Base-by-base conservation (phyloP, 2,329 filamentous ascomycete species). In the Fusarium heterosporum region DNA sequence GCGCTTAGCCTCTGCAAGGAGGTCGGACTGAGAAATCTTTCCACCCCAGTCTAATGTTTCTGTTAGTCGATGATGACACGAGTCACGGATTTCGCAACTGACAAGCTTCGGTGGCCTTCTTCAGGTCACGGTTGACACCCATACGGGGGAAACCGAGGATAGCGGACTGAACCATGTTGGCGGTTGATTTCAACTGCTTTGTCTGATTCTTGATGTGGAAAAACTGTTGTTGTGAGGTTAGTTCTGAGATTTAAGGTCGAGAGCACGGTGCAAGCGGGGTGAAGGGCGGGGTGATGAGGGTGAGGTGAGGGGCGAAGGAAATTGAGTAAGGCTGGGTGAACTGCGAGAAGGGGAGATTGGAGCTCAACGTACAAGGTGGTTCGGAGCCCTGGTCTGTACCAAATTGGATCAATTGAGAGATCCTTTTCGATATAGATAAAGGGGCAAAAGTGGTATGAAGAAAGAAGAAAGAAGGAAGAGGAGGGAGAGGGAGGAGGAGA, bases 111-210 rank as follows among this genome's bases (percentile, higher is more conserved):
- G 94, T 99, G 79, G 96, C 96, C 90, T 99, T 99, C 91, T 99
- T 99, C 81, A 99, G 90, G 88, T 99, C 96, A 90, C 96, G 93
- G 84, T 96, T 92, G 77, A 88, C 92, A 84, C 96, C 96, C 93
- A 98, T 97, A 80, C 96, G 95, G 82, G 96, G 96, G 89, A 99
- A 99, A 85, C 96, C 96, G 82, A 99, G 91, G 82, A 99, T 87
- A 74, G 96, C 84, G 72, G 86, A 88, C 78, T 88, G 84, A 80
- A 88, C 86, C 86, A 88, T 88, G 66, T 79, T 86, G 79, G 69
- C 74, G 77, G 76, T 77, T 74, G 66, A 65, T 70, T 70, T 69
- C 65, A 66, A 70, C 50, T 70, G 51, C 59, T 71, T 64, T 70
- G 60, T 65, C 57, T 68, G 60, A 64, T 64, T 66, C 51, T 67